Conservation (phyloP, 768 basidiomycete genomes). For the Termitomyces sp. region DNA sequence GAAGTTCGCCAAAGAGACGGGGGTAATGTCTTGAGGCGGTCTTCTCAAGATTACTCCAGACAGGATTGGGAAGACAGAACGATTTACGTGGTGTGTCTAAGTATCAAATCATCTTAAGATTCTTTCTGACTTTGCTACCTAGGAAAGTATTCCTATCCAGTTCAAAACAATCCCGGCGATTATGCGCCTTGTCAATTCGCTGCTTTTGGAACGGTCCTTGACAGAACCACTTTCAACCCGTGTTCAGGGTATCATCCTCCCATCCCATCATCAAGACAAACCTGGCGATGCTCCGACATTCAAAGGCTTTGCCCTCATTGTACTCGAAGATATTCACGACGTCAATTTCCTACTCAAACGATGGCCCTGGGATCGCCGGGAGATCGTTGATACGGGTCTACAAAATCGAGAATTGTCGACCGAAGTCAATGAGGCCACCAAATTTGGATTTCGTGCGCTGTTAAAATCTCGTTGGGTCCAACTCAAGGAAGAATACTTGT, state of each 20-base stretch:
- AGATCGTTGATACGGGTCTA: background rate
- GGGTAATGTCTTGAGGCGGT: constrained; percentile 18
- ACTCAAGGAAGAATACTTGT: constrained; percentile 65
- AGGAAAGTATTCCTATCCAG: constrained; percentile 69
- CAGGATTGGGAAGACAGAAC: constrained; percentile 60
- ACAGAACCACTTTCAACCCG: constrained; percentile 10
- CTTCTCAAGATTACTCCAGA: constrained; percentile 21
- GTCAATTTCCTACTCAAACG: constrained; percentile 33
- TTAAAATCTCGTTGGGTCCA: constrained; percentile 57
- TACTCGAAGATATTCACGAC: constrained; percentile 36
- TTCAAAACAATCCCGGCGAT: constrained; percentile 49
- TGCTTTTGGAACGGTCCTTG: constrained; percentile 22
- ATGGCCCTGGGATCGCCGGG: constrained; percentile 59
- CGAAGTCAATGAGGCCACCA: constrained; percentile 35
- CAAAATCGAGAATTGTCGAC: background rate
- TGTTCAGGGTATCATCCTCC: constrained; percentile 53
- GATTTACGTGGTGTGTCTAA: constrained; percentile 56
- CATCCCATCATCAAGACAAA: constrained; percentile 59
- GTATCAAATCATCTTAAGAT: background rate
- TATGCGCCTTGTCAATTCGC: constrained; percentile 33
- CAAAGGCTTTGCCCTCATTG: constrained; percentile 75
- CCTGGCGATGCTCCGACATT: constrained; percentile 49
- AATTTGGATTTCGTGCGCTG: constrained; percentile 55
- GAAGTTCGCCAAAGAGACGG: constrained; percentile 57
- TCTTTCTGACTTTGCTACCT: background rate